Evolutionary conservation across 2,329 filamentous ascomycete species (phyloP), one percentile per base, ranked within the genome.

Genomic region (Talaromyces sp.): DNA sequence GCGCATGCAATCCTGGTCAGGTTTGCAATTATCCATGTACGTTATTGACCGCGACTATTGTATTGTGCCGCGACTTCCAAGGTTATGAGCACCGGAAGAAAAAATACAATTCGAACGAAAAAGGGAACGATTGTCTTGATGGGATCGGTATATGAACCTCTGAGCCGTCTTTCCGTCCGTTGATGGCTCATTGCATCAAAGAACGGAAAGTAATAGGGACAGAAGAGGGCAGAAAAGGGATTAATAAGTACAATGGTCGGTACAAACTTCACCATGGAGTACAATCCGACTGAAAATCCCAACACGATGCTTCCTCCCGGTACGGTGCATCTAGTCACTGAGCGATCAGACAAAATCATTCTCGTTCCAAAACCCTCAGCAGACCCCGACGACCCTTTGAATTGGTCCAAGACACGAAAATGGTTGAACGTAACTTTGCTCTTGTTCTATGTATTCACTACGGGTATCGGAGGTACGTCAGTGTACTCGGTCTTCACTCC

Each of bases 381-480:
- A 37, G 75, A 80, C 65, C 77, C 78, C 7, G 75, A 79, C 64
- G 78, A 80, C 61, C 77, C 77, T 13, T 68, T 79, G 59, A 79
- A 78, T 56, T 79, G 77, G 77, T 70, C 70, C 9, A 70, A 70
- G 9, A 64, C 67, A 19, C 70, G 77, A 16, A 79, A 79, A 66
- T 59, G 66, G 60, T 67, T 70, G 33, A 65, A 67, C 9, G 65
- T 67, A 24, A 60, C 37, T 31, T 31, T 66, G 47, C 33, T 59
- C 54, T 62, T 61, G 63, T 70, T 70, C n/a, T 77, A 77, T 64
- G 74, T 72, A 1, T 68, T 76, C 8, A 69, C 70, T 10, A 69
- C 74, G n/a, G 76, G 75, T 8, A 74, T 76, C 50, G 69, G 73
- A 0, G 69, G 69, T 1, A 71, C 76, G 1, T 69, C 73, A 3